Evolutionary conservation across 208 protist genomes (phyloP).

Genomic region (Vickermania spadyakhi): DNA sequence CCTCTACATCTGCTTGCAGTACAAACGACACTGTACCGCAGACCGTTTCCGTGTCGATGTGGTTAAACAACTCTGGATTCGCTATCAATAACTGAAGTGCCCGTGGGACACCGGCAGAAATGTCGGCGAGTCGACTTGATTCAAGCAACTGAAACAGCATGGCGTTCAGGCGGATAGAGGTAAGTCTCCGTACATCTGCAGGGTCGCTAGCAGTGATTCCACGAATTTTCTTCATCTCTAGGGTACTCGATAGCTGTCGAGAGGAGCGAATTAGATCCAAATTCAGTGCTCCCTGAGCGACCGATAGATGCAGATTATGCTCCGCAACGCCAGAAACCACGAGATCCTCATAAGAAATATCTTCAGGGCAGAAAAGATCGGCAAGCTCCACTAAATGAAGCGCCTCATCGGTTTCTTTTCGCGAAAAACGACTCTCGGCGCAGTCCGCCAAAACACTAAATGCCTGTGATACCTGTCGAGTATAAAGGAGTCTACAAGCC

Average conservation of each 20-base stretch:
- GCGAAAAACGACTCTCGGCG: slow-evolving; percentile 41
- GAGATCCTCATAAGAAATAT: slow-evolving; percentile 30
- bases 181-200: slow-evolving; percentile 8
- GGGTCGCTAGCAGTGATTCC: slow-evolving; percentile 32
- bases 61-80: slow-evolving; percentile 59
- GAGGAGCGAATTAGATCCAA: slow-evolving; percentile 28
- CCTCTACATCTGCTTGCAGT: slow-evolving; percentile 34
- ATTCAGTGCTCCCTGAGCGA: slow-evolving; percentile 22
- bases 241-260: slow-evolving; percentile 34
- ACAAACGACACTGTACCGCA: slow-evolving; percentile 44
- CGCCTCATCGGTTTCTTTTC: slow-evolving; percentile 42
- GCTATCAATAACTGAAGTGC: slow-evolving; percentile 47
- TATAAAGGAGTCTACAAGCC: slow-evolving; percentile 52
- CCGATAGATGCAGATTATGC: background rate
- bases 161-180: background rate
- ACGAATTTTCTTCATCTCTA: slow-evolving; percentile 33
- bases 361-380: slow-evolving; percentile 41
- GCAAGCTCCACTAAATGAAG: slow-evolving; percentile 48
- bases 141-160: background rate
- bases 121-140: slow-evolving; percentile 5
- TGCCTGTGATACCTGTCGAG: slow-evolving; percentile 41
- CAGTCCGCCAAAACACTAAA: slow-evolving; percentile 48
- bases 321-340: background rate
- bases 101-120: slow-evolving; percentile 29
- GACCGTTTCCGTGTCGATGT: slow-evolving; percentile 65